Conservation (phyloP, 768 basidiomycete species). For the Agaricus subrufescens region DNA sequence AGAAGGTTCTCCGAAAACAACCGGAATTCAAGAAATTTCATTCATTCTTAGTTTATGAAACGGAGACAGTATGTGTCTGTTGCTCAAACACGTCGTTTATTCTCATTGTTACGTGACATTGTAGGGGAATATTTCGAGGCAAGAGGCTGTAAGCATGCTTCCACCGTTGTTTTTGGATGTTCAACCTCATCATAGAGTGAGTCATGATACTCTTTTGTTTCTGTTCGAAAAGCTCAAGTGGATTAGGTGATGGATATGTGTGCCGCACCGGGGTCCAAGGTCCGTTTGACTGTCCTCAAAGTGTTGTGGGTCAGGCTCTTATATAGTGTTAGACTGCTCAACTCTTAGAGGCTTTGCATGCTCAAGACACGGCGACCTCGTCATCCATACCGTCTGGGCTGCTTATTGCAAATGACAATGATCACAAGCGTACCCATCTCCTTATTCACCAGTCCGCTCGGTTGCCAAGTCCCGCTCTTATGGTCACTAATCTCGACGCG, state of each 20-base stretch:
- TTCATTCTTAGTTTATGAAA: constrained; percentile 94
- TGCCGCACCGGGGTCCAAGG: constrained; percentile 97
- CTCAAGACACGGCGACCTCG: constrained; percentile 59
- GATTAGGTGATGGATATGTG: constrained; percentile 91
- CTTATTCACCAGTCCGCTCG: constrained; percentile 97
- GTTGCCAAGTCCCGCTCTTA: constrained; percentile 83
- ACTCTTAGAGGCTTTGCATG: constrained; percentile 91
- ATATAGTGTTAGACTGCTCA: constrained; percentile 73
- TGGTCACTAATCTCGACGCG: constrained; percentile 97
- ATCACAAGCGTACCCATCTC: constrained; percentile 90
- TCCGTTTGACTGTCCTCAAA: constrained; percentile 18
- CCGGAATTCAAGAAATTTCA: constrained; percentile 94
- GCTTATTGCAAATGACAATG: constrained; percentile 92
- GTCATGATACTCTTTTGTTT: constrained; percentile 15
- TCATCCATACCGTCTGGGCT: constrained; percentile 77
- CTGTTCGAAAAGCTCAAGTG: not conserved
- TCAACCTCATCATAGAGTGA: constrained; percentile 81
- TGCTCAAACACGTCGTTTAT: not conserved
- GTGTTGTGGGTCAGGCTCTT: not conserved
- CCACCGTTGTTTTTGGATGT: constrained; percentile 94
- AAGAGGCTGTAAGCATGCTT: constrained; percentile 99
- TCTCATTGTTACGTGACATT: not conserved
- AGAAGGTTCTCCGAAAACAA: constrained; percentile 80
- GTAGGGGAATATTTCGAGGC: constrained; percentile 91
- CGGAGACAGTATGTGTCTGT: constrained; percentile 76